phyloP scores from a whole-genome alignment of 306 rosid species.

The Citrullus mucosospermus region DNA sequence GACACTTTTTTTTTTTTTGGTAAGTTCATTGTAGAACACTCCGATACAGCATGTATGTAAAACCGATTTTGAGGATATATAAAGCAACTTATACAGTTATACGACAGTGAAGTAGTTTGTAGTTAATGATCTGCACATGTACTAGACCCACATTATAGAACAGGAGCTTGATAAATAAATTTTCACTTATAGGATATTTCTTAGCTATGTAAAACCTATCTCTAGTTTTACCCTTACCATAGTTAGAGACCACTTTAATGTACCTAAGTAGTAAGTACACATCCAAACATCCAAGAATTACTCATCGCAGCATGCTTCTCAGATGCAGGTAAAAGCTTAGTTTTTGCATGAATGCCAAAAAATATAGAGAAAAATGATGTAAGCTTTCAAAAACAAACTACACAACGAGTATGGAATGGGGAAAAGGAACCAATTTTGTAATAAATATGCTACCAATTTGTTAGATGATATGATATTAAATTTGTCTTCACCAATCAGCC shows the following conservation, averaged over 20 bases:
- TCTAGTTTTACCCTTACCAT: background rate
- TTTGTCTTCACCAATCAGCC: too few species aligned
- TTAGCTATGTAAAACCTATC: background rate
- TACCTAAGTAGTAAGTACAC: background rate
- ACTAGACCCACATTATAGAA: background rate
- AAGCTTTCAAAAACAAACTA: background rate
- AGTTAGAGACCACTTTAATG: background rate
- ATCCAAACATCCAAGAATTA: background rate
- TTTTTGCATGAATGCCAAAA: background rate
- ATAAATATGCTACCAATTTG: background rate
- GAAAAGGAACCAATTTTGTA: background rate
- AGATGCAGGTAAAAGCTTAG: background rate
- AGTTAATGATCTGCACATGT: background rate
- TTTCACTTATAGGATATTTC: background rate
- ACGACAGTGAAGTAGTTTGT: background rate
- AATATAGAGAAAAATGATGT: background rate
- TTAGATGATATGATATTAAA: too few species aligned
- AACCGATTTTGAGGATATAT: background rate
- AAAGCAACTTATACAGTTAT: background rate
- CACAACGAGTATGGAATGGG: background rate
- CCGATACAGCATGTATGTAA: background rate
- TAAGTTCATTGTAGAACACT: background rate
- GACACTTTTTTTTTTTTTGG: background rate
- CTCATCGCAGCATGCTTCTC: background rate
- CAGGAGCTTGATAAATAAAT: background rate